Percentiles rank a stretch among this genome's conserved stretches.
Conservation (phyloP, 1,284 basidiomycete species). For the Trichosporon inkin region DNA sequence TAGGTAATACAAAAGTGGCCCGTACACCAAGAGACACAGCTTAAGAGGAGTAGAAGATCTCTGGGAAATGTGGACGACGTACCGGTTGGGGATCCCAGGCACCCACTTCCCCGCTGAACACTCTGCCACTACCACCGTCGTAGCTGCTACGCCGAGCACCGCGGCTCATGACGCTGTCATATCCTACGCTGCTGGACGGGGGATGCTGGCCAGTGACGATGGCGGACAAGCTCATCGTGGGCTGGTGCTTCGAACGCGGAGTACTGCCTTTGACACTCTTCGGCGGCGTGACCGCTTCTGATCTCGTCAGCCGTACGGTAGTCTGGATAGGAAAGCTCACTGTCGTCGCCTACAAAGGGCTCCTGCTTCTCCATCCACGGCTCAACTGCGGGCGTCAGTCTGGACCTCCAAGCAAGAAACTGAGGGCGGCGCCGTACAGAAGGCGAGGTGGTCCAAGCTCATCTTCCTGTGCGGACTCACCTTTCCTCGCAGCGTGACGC, state of each 20-base stretch:
- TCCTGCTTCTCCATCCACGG: background rate
- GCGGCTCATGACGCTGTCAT: background rate
- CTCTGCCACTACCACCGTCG: background rate
- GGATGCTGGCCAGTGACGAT: background rate
- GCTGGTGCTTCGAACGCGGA: background rate
- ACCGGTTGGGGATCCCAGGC: background rate
- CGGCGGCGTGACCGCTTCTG: background rate
- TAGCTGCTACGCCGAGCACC: background rate
- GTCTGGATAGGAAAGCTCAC: background rate
- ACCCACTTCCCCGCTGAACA: background rate
- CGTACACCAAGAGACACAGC: too few species aligned
- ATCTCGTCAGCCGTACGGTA: background rate
- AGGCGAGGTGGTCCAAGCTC: too few species aligned
- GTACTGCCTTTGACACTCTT: background rate
- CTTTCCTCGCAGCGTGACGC: background rate
- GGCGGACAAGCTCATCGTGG: background rate
- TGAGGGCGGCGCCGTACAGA: too few species aligned
- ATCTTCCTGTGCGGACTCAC: background rate
- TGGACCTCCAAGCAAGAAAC: too few species aligned
- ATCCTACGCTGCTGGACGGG: background rate
- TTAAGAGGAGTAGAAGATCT: too few species aligned
- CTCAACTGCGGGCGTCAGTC: background rate
- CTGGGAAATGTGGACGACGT: background rate
- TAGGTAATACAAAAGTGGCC: too few species aligned
- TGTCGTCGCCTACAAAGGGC: background rate